phyloP scores from a whole-genome alignment of 2,329 filamentous ascomycete genomes.

The Tolypocladium tropicale region DNA sequence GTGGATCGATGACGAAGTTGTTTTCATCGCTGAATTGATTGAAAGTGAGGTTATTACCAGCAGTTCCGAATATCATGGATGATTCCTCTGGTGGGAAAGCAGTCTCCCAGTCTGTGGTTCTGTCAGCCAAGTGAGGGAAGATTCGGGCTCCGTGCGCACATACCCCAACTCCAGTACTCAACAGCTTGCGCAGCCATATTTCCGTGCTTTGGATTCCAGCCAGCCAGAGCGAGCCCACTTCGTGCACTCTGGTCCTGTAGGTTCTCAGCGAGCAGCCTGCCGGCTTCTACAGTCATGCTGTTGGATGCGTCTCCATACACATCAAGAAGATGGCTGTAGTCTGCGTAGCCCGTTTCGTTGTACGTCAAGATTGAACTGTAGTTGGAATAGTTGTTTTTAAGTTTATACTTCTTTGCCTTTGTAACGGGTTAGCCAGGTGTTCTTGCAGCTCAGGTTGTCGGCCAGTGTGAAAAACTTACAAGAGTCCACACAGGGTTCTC shows the following conservation, averaged over 20 bases:
- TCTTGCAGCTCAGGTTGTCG: neutral
- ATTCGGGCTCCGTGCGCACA: neutral
- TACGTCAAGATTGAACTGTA: conserved; percentile 49
- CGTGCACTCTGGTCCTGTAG: conserved; percentile 52
- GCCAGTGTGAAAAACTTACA: conserved; percentile 1
- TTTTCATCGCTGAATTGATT: conserved; percentile 52
- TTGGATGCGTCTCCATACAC: conserved; percentile 37
- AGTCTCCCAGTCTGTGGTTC: conserved; percentile 41
- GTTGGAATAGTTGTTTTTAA: conserved; percentile 48
- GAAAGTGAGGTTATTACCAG: conserved; percentile 50
- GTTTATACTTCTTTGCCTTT: conserved; percentile 42
- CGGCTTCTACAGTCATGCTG: conserved; percentile 39
- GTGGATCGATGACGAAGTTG: conserved; percentile 49
- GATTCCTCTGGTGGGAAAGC: conserved; percentile 44
- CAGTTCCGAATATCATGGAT: conserved; percentile 43
- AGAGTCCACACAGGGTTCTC: conserved; percentile 56
- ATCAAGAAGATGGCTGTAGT: conserved; percentile 41
- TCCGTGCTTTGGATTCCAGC: conserved; percentile 47
- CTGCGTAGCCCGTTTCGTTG: conserved; percentile 41
- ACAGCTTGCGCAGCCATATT: conserved; percentile 46
- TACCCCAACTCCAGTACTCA: conserved; percentile 45
- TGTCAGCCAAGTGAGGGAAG: neutral
- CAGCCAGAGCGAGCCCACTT: conserved; percentile 46
- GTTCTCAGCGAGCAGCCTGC: conserved; percentile 46
- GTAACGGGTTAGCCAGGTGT: neutral